phyloP scores from a whole-genome alignment of 805 yeast genomes.

The Candida ovalis region DNA sequence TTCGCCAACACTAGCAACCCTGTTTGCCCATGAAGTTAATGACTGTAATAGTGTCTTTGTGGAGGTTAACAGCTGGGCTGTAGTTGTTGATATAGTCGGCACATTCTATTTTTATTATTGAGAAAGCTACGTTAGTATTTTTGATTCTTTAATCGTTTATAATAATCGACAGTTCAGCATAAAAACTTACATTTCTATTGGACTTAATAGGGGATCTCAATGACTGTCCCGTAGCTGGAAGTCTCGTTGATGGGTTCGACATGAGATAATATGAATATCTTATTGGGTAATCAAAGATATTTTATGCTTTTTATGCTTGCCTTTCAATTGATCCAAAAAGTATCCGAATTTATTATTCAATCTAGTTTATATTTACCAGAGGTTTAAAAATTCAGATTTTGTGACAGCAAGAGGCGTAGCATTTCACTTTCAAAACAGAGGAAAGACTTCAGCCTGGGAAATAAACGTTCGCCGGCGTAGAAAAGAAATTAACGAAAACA shows the following conservation, averaged over 20 bases:
- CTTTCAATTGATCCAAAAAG: too few species aligned
- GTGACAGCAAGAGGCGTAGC: too few species aligned
- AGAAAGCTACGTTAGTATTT: not conserved
- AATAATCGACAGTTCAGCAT: too few species aligned
- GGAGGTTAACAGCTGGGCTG: slow-evolving; percentile 60
- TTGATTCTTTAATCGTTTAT: too few species aligned
- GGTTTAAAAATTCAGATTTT: too few species aligned
- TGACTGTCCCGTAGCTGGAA: not conserved
- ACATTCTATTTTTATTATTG: slow-evolving; percentile 54
- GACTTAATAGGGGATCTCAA: slow-evolving; percentile 1
- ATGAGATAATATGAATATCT: slow-evolving; percentile 3
- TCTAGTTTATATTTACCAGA: too few species aligned
- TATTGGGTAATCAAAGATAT: not conserved
- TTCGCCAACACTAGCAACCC: slow-evolving; percentile 70
- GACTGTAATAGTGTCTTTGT: slow-evolving; percentile 86
- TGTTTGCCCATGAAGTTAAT: slow-evolving; percentile 85
- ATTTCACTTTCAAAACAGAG: too few species aligned
- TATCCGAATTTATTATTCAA: too few species aligned
- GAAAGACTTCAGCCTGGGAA: too few species aligned
- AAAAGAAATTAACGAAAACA: not conserved
- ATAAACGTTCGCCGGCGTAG: not conserved
- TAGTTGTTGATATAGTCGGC: slow-evolving; percentile 60
- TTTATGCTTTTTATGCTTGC: not conserved
- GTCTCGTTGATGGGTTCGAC: slow-evolving; percentile 10
- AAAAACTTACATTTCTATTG: not conserved